Evolutionary conservation across 2,329 filamentous ascomycete species (phyloP), one percentile per base, ranked within the genome.

Genomic region (Neofusicoccum sp.): DNA sequence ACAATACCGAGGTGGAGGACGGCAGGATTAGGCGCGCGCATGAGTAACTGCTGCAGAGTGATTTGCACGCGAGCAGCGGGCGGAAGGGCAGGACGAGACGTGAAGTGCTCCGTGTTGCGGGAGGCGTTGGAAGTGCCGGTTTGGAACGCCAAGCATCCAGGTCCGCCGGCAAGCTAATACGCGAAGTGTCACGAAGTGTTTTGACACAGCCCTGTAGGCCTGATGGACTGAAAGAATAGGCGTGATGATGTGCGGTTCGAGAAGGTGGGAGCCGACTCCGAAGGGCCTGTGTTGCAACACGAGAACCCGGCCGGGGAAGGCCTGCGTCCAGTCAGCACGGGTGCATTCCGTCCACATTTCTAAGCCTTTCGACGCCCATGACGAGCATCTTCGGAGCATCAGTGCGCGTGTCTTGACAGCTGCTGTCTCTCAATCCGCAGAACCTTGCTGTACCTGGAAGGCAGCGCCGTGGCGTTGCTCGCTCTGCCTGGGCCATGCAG

Each of bases 21-120:
- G 34, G 54, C 31, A 58, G 33, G 41, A 22, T 8, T 37, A 44
- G 54, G n/a, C 54, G 41, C n/a, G 8, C 33, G 54, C 54, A 56
- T 58, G 12, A 36, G 8, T 33, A 36, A 43, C 34, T 28, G 8
- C 29, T 16, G 16, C 16, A 45, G 6, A 28, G 22, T 5, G 54
- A 45, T 58, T 28, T 58, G 29, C 54, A 58, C 44, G 54, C 54
- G 54, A 58, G 54, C 29, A 4, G 52, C 52, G 28, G 5, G 43
- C 28, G 22, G 52, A n/a, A 56, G 52, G 52, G 5, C 29, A 56
- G 39, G 22, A 44, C 52, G 29, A 58, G 41, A 39, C 52, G 52
- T 56, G 52, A 56, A 56, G 52, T 56, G 52, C 54, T 45, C 54
- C 54, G 54, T 58, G 54, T 58, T 58, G 22, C 50, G 48, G 48